Evolutionary conservation across 2,329 filamentous ascomycete species (phyloP).

Genomic region (Tetracladium maxilliforme): DNA sequence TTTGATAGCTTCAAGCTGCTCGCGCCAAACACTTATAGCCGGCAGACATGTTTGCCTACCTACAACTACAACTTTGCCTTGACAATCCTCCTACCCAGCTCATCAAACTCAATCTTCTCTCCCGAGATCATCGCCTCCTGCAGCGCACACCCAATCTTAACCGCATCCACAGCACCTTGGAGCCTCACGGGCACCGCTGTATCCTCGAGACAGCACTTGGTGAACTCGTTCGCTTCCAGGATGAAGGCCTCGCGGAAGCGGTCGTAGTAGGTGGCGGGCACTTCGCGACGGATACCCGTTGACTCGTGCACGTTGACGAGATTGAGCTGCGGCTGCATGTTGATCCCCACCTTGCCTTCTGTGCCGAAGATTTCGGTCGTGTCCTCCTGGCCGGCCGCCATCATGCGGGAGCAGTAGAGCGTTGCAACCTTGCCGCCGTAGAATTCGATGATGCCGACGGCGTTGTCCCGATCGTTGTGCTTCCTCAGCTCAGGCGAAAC

Average conservation of each 20-base stretch:
- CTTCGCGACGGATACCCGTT: constrained; percentile 38
- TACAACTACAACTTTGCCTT: too few relatives aligned
- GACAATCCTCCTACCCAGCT: constrained; percentile 24
- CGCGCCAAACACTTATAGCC: too few relatives aligned
- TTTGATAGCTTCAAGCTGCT: too few relatives aligned
- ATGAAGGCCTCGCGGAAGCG: constrained; percentile 48
- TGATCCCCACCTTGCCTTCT: constrained; percentile 45
- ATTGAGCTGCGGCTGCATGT: constrained; percentile 37
- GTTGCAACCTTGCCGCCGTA: constrained; percentile 47
- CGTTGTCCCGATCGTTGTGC: constrained; percentile 46
- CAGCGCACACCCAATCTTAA: constrained; percentile 44
- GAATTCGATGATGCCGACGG: constrained; percentile 51
- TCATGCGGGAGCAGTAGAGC: constrained; percentile 50
- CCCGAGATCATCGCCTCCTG: constrained; percentile 40
- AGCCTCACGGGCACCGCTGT: constrained; percentile 39
- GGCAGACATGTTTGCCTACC: too few relatives aligned
- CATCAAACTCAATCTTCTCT: constrained; percentile 43
- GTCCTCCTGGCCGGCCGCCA: constrained; percentile 53
- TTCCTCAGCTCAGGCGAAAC: constrained; percentile 41
- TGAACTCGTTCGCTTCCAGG: constrained; percentile 49
- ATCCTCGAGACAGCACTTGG: constrained; percentile 39
- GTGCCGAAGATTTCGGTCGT: constrained; percentile 55
- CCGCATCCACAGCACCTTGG: constrained; percentile 37
- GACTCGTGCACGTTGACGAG: constrained; percentile 39
- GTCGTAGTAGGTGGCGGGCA: constrained; percentile 47